phyloP scores from a whole-genome alignment of 2,329 filamentous ascomycete genomes.

The Dactylellina cionopaga region DNA sequence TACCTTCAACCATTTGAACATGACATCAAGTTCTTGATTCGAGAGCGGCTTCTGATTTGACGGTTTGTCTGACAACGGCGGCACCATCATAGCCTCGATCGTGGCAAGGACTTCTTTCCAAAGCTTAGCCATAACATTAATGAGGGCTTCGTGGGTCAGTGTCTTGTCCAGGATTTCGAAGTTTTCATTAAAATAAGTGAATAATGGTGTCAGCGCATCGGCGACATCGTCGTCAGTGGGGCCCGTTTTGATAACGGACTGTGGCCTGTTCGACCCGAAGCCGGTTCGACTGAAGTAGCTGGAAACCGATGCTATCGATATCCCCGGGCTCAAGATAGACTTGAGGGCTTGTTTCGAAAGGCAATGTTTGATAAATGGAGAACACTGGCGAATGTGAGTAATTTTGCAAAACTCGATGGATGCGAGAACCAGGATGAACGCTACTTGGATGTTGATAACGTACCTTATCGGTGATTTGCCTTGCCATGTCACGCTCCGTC shows the following conservation, averaged over 20 bases:
- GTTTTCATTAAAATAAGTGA: slow-evolving; percentile 96
- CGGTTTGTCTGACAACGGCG: slow-evolving; percentile 92
- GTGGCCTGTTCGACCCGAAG: slow-evolving; percentile 64
- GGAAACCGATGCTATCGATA: slow-evolving; percentile 77
- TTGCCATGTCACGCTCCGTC: slow-evolving; percentile 96
- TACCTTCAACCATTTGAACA: slow-evolving; percentile 87
- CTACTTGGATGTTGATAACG: slow-evolving; percentile 55
- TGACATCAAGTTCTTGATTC: slow-evolving; percentile 89
- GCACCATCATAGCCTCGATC: slow-evolving; percentile 88
- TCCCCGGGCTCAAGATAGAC: slow-evolving; percentile 75
- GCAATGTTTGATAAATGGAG: slow-evolving; percentile 88
- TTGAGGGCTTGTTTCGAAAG: slow-evolving; percentile 84
- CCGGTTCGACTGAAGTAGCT: slow-evolving; percentile 71
- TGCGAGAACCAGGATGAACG: background rate
- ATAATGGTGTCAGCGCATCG: slow-evolving; percentile 82
- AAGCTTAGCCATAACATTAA: slow-evolving; percentile 94
- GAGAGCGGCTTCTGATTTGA: slow-evolving; percentile 84
- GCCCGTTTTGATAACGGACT: slow-evolving; percentile 65
- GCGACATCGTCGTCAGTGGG: slow-evolving; percentile 79
- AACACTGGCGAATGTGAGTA: slow-evolving; percentile 70
- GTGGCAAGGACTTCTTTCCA: slow-evolving; percentile 98
- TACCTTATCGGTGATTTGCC: slow-evolving; percentile 97
- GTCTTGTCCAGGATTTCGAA: slow-evolving; percentile 99
- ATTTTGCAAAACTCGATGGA: background rate
- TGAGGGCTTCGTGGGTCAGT: slow-evolving; percentile 93